Evolutionary conservation across 2,329 filamentous ascomycete genomes (phyloP).

Genomic region (Beauveria brongniartii): DNA sequence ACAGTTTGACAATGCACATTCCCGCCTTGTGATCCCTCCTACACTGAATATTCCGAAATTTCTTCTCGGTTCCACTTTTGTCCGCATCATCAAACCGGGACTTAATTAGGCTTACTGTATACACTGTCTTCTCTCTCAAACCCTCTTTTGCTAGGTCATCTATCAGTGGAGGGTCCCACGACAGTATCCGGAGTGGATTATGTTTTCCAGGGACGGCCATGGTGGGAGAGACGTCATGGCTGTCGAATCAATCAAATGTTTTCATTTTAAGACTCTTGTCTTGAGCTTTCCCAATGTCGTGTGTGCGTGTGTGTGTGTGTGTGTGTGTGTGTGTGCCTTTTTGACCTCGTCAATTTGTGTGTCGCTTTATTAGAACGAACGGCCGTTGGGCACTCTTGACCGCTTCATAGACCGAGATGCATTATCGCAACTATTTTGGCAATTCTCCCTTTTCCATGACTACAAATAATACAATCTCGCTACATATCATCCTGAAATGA

Average conservation of each 20-base stretch:
- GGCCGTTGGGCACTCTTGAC: background rate
- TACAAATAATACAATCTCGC: too few relatives aligned
- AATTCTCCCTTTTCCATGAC: too few relatives aligned
- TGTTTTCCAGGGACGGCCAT: constrained; percentile 21
- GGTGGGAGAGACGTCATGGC: constrained; percentile 57
- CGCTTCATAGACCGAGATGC: too few relatives aligned
- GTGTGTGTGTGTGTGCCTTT: background rate
- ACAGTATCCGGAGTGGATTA: constrained; percentile 37
- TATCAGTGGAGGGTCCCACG: constrained; percentile 27
- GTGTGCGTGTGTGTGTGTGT: background rate
- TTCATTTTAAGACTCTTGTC: background rate
- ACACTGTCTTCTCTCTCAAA: constrained; percentile 60
- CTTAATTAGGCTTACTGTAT: background rate
- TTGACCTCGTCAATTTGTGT: background rate
- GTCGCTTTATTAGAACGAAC: background rate
- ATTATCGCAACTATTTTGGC: too few relatives aligned
- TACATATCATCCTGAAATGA: too few relatives aligned
- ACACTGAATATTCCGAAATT: background rate
- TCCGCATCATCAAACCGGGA: background rate
- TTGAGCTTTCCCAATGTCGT: too few relatives aligned
- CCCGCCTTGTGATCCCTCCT: background rate
- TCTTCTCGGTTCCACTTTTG: background rate
- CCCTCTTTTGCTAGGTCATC: constrained; percentile 12
- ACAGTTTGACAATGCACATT: background rate
- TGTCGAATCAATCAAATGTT: constrained; percentile 19